Conservation (phyloP, 2,329 filamentous ascomycete genomes). For the Diaporthe amygdali region DNA sequence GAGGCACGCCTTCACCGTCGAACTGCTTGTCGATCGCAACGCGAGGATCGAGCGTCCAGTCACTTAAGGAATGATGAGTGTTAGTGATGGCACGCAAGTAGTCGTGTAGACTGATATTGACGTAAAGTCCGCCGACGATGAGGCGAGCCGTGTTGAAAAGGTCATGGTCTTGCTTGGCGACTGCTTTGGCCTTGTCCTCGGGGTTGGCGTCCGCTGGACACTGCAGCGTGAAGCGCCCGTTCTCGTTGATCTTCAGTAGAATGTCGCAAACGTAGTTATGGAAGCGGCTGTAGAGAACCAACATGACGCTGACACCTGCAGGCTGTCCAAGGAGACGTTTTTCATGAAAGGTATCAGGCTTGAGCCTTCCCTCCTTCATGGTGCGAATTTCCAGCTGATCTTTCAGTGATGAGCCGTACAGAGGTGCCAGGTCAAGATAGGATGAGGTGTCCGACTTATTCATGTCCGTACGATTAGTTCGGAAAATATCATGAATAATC, state of each 20-base stretch:
- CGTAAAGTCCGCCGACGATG: conserved; percentile 58
- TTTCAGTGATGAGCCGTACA: conserved; percentile 74
- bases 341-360: conserved; percentile 74
- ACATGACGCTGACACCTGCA: conserved; percentile 67
- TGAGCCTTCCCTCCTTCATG: conserved; percentile 55
- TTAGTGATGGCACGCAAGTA: conserved; percentile 68
- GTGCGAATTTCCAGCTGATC: conserved; percentile 58
- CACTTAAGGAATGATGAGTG: conserved; percentile 50
- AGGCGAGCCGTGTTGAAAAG: conserved; percentile 62
- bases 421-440: conserved; percentile 74
- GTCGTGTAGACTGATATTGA: conserved; percentile 62
- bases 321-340: conserved; percentile 70
- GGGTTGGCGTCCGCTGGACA: not conserved
- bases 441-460: conserved; percentile 72
- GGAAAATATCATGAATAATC: conserved; percentile 66
- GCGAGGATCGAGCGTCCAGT: conserved; percentile 69
- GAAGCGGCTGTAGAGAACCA: conserved; percentile 73
- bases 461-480: conserved; percentile 66
- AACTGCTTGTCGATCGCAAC: conserved; percentile 41
- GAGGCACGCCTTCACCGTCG: conserved; percentile 50
- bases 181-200: conserved; percentile 33
- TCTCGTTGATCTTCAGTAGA: conserved; percentile 70
- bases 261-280: conserved; percentile 66
- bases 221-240: conserved; percentile 60
- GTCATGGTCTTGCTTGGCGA: conserved; percentile 47